Evolutionary conservation across 129 eudicot genomes (phyloP), one percentile per base, ranked within the genome.

Genomic region (Chrysanthemum makinoi): DNA sequence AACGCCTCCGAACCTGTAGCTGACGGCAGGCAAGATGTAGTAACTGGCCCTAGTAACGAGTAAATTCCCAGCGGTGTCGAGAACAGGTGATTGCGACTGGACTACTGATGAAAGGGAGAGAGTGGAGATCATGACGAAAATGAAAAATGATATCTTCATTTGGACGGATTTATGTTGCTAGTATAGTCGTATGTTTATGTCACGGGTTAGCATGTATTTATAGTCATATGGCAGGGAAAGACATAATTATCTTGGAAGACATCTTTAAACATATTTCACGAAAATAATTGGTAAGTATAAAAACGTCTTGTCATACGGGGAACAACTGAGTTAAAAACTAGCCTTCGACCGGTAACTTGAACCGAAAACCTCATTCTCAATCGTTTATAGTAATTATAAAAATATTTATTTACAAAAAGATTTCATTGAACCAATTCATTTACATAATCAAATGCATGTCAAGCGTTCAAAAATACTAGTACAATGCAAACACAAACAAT

Each of bases 91-190:
- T 39, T 39, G 44, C 1, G 44, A 39, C 22, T 60, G 66, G 57
- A 80, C 64, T 35, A 80, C 63, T 35, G 79, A 48, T 14, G 43
- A 75, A 18, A 53, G 7, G 46, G 77, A 74, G 81, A 12, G 22
- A 18, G 59, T 49, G 67, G 63, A 77, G 48, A 79, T 66, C 64
- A 73, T 15, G 66, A 78, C 16, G 67, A 75, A 28, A 24, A 74
- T 46, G 68, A 67, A 47, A 65, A 67, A 56, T 58, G 51, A 6
- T 67, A 22, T 56, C 53, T 67, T 58, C 80, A 75, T 4, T 70
- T 44, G 2, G 33, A 39, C 35, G 13, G 10, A 7, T 54, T 55
- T 55, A 13, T 68, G 12, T n/a, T 3, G 5, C 28, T 52, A 6
- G 49, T 33, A 33, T 33, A 1, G 0, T 33, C 39, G 39, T 33